Evolutionary conservation across 805 yeast species (phyloP).

Genomic region (Candida vartiovaarae): DNA sequence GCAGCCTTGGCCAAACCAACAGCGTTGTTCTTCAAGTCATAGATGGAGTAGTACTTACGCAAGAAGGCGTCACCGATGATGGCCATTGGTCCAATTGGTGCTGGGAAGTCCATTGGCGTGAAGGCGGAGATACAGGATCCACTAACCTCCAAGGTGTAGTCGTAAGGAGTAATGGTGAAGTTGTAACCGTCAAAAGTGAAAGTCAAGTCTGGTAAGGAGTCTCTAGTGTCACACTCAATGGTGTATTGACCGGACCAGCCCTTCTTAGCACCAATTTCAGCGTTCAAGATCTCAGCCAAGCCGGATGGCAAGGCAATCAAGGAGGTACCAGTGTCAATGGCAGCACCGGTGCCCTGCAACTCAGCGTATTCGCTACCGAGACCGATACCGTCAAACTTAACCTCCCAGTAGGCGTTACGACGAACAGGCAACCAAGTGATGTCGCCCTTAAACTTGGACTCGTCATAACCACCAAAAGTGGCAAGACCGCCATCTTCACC

Average conservation of each 20-base stretch:
- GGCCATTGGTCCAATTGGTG: slow-evolving; percentile 93
- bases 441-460: slow-evolving; percentile 68
- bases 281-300: slow-evolving; percentile 88
- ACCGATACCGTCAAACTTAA: slow-evolving; percentile 81
- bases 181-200: slow-evolving; percentile 85
- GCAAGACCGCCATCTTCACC: slow-evolving; percentile 81
- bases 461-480: slow-evolving; percentile 92
- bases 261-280: slow-evolving; percentile 95
- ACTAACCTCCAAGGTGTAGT: slow-evolving; percentile 88
- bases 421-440: slow-evolving; percentile 95
- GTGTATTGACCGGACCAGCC: slow-evolving; percentile 97
- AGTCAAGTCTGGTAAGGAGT: slow-evolving; percentile 81
- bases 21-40: slow-evolving; percentile 84
- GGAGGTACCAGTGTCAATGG: slow-evolving; percentile 98
- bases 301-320: slow-evolving; percentile 92
- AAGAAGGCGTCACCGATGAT: slow-evolving; percentile 96
- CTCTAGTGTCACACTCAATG: slow-evolving; percentile 84
- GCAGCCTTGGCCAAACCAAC: slow-evolving; percentile 85
- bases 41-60: slow-evolving; percentile 89
- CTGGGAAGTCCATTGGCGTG: slow-evolving; percentile 96
- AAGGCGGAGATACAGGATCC: slow-evolving; percentile 96
- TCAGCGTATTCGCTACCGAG: slow-evolving; percentile 89
- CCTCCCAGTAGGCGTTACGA: slow-evolving; percentile 99
- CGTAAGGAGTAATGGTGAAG: slow-evolving; percentile 84
- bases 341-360: slow-evolving; percentile 84